Percentiles rank a stretch among this genome's conserved stretches.
Evolutionary conservation across 2,329 filamentous ascomycete species (phyloP).

Genomic region (Lachnellula occidentalis): DNA sequence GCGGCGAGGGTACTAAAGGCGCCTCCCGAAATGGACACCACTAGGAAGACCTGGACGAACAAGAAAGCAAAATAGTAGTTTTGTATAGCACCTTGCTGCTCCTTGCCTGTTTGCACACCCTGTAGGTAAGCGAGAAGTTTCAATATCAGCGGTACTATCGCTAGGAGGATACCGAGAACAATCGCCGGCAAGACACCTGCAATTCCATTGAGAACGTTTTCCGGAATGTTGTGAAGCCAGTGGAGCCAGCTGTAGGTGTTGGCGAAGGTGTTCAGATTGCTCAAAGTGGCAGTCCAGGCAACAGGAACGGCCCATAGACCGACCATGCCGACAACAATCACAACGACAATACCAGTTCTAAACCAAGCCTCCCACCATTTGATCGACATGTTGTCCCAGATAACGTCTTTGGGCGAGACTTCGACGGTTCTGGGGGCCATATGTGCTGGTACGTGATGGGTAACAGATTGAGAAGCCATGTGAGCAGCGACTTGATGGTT

Average conservation of each 20-base stretch:
- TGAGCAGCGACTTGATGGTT: constrained; percentile 96
- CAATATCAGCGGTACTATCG: constrained; percentile 76
- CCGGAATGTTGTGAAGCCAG: constrained; percentile 61
- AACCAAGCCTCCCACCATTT: constrained; percentile 85
- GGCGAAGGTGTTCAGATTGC: constrained; percentile 69
- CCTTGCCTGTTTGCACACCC: constrained; percentile 77
- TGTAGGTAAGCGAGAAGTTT: constrained; percentile 66
- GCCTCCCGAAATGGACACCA: constrained; percentile 80
- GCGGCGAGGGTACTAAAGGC: constrained; percentile 54
- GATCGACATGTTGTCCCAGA: constrained; percentile 97
- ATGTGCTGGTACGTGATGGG: constrained; percentile 84
- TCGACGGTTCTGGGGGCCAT: constrained; percentile 94
- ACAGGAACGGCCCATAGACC: constrained; percentile 89
- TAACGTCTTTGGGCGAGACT: constrained; percentile 84
- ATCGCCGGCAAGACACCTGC: constrained; percentile 82
- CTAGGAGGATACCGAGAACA: constrained; percentile 70
- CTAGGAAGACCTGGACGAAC: constrained; percentile 90
- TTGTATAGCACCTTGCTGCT: constrained; percentile 78
- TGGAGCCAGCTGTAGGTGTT: constrained; percentile 59
- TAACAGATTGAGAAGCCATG: constrained; percentile 92
- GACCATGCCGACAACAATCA: constrained; percentile 66
- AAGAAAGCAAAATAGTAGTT: constrained; percentile 90
- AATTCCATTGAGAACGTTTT: constrained; percentile 59
- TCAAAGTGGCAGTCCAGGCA: constrained; percentile 76
- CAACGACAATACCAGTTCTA: constrained; percentile 55